phyloP scores from a whole-genome alignment of 1,284 basidiomycete species.

The Puccinia brachypodii region DNA sequence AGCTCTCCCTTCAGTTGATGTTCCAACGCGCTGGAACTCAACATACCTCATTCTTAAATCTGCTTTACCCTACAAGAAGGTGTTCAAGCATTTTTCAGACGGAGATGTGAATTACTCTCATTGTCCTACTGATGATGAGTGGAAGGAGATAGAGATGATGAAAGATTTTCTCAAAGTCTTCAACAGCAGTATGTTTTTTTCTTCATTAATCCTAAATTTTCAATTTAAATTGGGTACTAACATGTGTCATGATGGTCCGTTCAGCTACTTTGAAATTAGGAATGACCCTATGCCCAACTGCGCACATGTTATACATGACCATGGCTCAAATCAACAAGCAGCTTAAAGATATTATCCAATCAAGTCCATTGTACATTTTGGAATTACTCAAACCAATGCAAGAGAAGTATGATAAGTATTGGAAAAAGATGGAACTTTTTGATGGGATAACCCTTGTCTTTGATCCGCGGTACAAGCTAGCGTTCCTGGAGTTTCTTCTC shows the following conservation, averaged over 20 bases:
- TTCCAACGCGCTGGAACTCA: too few species aligned
- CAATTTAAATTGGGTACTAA: neutral
- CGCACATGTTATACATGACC: neutral
- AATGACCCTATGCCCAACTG: neutral
- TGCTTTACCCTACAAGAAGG: neutral
- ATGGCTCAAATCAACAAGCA: neutral
- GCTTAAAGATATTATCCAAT: neutral
- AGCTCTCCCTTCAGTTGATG: neutral
- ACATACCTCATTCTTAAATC: neutral
- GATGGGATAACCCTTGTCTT: neutral
- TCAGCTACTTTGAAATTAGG: neutral
- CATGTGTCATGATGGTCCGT: neutral
- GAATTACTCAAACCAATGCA: neutral
- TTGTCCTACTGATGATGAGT: neutral
- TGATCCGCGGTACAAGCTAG: neutral
- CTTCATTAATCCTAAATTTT: neutral
- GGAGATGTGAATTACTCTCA: neutral
- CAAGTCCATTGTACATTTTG: neutral
- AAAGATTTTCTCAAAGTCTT: neutral
- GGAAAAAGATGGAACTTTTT: neutral
- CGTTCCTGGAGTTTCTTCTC: neutral
- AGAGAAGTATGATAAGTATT: neutral
- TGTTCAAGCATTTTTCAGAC: neutral
- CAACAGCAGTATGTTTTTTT: neutral
- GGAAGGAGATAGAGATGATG: neutral